Conservation (phyloP, 75 land plant genomes). For the Pinus tabuliformis region DNA sequence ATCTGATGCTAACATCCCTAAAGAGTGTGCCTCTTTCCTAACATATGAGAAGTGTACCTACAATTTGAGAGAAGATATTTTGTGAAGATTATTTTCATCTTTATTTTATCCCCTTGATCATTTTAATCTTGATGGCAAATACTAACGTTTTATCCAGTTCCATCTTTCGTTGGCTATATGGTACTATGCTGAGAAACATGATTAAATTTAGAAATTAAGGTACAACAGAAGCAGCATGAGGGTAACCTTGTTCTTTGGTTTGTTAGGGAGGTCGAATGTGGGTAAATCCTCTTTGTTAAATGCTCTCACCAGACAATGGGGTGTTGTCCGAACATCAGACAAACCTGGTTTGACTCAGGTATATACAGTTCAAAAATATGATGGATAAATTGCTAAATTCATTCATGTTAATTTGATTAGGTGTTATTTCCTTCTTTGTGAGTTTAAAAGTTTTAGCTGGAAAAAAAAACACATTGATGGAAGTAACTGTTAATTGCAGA, state of each 20-base stretch:
- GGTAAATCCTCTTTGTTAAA: constrained; percentile 96
- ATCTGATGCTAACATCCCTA: no score
- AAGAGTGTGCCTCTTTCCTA: not conserved
- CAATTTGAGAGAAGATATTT: not conserved
- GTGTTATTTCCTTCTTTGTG: constrained; percentile 2
- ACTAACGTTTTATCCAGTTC: not conserved
- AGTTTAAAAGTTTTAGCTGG: not conserved
- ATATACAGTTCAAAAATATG: not conserved
- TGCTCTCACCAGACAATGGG: constrained; percentile 98
- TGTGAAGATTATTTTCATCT: not conserved
- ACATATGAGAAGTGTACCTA: not conserved
- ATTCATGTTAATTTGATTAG: not conserved
- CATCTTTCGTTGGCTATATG: not conserved
- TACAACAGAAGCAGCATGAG: constrained; percentile 9
- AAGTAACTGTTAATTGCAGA: constrained; percentile 30
- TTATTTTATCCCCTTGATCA: not conserved
- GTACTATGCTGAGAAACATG: not conserved
- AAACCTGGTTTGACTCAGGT: constrained; percentile 99
- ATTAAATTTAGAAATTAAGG: not conserved
- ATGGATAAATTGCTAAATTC: not conserved
- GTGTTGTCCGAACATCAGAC: constrained; percentile 93
- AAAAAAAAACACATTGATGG: not conserved
- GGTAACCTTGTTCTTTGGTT: not conserved
- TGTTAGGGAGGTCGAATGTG: constrained; percentile 93
- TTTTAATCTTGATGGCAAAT: not conserved